Conservation (phyloP, 2,329 filamentous ascomycete species). For the Chrysoporthe cubensis region DNA sequence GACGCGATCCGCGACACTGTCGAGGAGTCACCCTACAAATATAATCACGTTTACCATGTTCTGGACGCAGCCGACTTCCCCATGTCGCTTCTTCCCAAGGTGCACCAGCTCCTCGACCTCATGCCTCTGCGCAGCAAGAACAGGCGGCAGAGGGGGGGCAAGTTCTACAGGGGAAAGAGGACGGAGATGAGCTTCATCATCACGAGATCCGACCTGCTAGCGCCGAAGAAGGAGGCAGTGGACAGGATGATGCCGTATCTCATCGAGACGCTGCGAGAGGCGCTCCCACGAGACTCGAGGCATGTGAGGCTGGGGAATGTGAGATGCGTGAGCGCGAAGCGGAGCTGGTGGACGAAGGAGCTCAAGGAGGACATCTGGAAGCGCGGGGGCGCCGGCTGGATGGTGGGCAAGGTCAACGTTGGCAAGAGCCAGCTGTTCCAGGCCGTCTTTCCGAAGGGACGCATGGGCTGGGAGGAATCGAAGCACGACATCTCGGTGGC, state of each 20-base stretch:
- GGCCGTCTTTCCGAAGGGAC: constrained; percentile 80
- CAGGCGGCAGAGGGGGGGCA: constrained; percentile 69
- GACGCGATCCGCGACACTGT: constrained; percentile 83
- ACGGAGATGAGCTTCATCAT: constrained; percentile 90
- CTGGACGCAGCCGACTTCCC: constrained; percentile 96
- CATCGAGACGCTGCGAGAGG: constrained; percentile 73
- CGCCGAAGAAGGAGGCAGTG: constrained; percentile 80
- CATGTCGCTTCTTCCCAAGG: constrained; percentile 82
- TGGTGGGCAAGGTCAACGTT: constrained; percentile 98
- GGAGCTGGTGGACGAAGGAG: constrained; percentile 87
- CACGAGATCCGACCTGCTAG: constrained; percentile 84
- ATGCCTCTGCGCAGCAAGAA: constrained; percentile 80
- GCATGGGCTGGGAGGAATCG: constrained; percentile 47
- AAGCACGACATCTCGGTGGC: constrained; percentile 42
- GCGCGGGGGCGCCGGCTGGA: constrained; percentile 86
- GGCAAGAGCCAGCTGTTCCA: constrained; percentile 94
- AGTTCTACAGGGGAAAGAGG: constrained; percentile 68
- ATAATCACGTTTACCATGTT: constrained; percentile 95
- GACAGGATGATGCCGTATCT: constrained; percentile 87
- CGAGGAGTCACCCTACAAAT: constrained; percentile 82
- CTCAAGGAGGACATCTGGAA: constrained; percentile 86
- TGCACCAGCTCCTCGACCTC: constrained; percentile 71
- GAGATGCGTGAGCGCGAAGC: constrained; percentile 80
- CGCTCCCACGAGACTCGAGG: constrained; percentile 68
- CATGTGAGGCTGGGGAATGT: constrained; percentile 87